Base-by-base conservation (phyloP, 73 alveolate species). In the Breviolum minutum region DNA sequence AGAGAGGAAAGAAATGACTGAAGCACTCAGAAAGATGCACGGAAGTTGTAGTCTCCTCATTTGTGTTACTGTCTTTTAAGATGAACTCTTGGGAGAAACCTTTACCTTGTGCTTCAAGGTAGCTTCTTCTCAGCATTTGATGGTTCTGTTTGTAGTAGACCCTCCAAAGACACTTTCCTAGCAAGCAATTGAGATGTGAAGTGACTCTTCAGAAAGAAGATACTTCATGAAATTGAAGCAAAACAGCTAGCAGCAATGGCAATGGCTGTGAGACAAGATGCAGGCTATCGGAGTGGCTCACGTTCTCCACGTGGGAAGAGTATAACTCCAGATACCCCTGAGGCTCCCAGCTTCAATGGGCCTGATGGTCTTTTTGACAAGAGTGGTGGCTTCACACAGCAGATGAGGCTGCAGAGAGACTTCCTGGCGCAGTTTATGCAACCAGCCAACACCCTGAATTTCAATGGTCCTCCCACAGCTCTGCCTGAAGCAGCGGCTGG, bases 401-500 rank as follows among this genome's bases (percentile, higher is more conserved):
- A 61, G 71, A 83, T 54, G 92, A 54, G 32, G 73, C 60, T 83
- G 92, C 73, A 83, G n/a, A 40, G 92, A 10, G 92, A 83, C 76
- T 83, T 83, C 92, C 26, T 83, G 24, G 92, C 66, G 74, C 92
- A 83, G 76, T 83, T 83, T 74, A 83, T 83, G 92, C 27, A 62
- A 12, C 92, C 92, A 40, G 54, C 24, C 62, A 83, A 26, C 69
- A 2, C n/a, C 77, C 77, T 22, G 24, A 68, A 6, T 16, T 73
- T 29, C 27, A 40, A 26, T 9, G 82, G 82, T 12, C n/a, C 87
- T 40, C 60, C 62, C 76, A 83, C 76, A 8, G 22, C 7, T 9
- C 76, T 83, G 26, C 92, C 92, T 7, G 92, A 83, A 26, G 92
- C 92, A 6, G 92, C 92, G 10, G 92, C 92, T 8, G 92, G 92